Base-by-base conservation (phyloP, 1,139 yeast species). In the Nakaseomyces glabratus region DNA sequence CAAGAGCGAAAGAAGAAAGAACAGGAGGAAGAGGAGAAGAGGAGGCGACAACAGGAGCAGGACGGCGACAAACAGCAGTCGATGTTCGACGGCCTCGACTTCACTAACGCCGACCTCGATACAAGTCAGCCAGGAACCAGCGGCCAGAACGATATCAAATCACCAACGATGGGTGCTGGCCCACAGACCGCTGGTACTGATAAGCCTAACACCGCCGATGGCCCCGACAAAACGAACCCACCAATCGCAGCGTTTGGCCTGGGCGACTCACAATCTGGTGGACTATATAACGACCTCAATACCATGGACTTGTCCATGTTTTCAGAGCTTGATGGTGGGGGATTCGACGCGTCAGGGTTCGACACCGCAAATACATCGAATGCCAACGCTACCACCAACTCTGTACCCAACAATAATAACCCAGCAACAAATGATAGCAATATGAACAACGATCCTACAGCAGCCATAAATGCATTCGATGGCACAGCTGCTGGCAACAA, bases 301-400 rank as follows among this genome's bases (percentile, higher is more conserved):
- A 42, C 48, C 14, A 49, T 55, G 51, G 58, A 52, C 31, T 45
- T 55, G 32, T 48, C 58, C 2, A 48, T 55, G 47, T 52, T 54
- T 35, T 47, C 53, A 4, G 52, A 51, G 5, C 36, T 55, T 31
- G 58, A 54, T 24, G 46, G 43, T 31, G 31, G 46, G 7, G 47
- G 44, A 6, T 49, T 51, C 28, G 49, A 46, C 20, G 35, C 50
- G 15, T 40, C 38, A 6, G 45, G 38, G 30, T 49, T 51, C 28
- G 42, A 23, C 31, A 31, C 16, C 26, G 24, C 14, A 18, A 12
- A 11, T 19, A 31, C 12, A 25, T 21, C 19, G 28, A n/a, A 28
- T 21, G 28, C 24, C 18, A 35, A 29, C 12, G 20, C 23, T 24
- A 31, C 15, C 20, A 33, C 16, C 14, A 35, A 26, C 22, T 13